phyloP scores from a whole-genome alignment of 176 grass and related monocot genomes.

The Bromus sterilis region DNA sequence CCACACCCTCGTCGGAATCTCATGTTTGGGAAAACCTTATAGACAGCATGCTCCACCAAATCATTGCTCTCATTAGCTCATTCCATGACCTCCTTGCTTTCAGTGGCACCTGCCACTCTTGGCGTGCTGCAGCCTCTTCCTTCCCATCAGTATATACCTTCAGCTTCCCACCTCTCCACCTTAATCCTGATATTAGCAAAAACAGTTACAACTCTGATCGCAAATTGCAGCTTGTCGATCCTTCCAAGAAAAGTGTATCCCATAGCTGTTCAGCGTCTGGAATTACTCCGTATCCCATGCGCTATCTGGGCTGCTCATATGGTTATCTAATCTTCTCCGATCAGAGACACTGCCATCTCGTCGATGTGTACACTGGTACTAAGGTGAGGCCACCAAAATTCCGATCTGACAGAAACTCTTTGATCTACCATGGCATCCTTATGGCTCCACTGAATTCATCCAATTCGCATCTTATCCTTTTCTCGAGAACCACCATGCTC shows the following conservation, averaged over 20 bases:
- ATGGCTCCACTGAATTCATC: slow-evolving; percentile 34
- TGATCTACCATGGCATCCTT: slow-evolving; percentile 29
- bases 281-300: neutral
- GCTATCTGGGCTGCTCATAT: slow-evolving; percentile 40
- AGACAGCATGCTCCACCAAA: slow-evolving; percentile 36
- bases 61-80: slow-evolving; percentile 39
- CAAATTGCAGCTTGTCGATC: slow-evolving; percentile 16
- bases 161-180: slow-evolving; percentile 37
- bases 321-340: slow-evolving; percentile 41
- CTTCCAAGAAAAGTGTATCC: neutral
- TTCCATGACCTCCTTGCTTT: slow-evolving; percentile 49
- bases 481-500: slow-evolving; percentile 13
- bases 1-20: neutral
- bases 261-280: neutral
- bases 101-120: slow-evolving; percentile 39
- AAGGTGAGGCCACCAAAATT: slow-evolving; percentile 29
- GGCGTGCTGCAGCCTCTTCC: slow-evolving; percentile 25
- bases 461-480: slow-evolving; percentile 32
- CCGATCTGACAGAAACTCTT: neutral
- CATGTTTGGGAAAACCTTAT: slow-evolving; percentile 35
- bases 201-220: neutral
- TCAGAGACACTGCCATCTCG: slow-evolving; percentile 5
- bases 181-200: neutral
- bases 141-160: slow-evolving; percentile 1
- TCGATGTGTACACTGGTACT: slow-evolving; percentile 34